Evolutionary conservation across 495 filamentous ascomycete species (phyloP), one percentile per base, ranked within the genome.

Genomic region (Tetracladium setigerum): DNA sequence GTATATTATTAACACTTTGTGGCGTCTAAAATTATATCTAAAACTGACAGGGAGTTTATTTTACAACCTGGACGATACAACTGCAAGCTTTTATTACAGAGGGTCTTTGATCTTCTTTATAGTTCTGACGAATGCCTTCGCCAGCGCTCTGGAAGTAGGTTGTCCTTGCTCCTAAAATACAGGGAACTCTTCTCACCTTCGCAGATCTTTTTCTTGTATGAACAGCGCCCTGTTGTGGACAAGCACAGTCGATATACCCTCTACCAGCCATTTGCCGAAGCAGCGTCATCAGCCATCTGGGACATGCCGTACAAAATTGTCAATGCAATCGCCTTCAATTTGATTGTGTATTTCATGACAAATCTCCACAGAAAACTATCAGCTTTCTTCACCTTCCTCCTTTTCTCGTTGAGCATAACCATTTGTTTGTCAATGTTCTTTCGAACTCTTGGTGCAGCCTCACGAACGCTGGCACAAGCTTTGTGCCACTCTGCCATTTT

Each of bases 321-420:
- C 32, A 41, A 30, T n/a, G 43, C 36, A 34, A 33, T 58, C 47
- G 15, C 52, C 41, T 54, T 59, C 49, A 22, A 41, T 27, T n/a
- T 86, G 0, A 76, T 79, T 3, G 62, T 95, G 37, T 95, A 95
- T 64, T 95, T 95, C 67, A 86, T 88, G 81, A 61, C 65, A 9
- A 73, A 77, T 30, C 77, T 95, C 10, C 63, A 74, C 30, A 64
- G 78, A 24, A 81, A 82, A 1, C 63, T 85, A 4, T 84, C 82
- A 1, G 83, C 89, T 48, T 94, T 92, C 63, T 92, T 95, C 63
- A 91, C 89, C 64, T 85, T 84, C 72, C 70, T 86, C 58, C 67
- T 87, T 34, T 78, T 89, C 58, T 74, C 79, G 0, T 78, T 86
- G 48, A 46, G 73, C 0, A 58, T 82, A 2, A 87, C 83, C 0